These are phyloP conservation scores for Chernovozyma sophiae-reginae DNA, from an alignment of 1,139 yeast species.

Conservation along the genomic window DNA sequence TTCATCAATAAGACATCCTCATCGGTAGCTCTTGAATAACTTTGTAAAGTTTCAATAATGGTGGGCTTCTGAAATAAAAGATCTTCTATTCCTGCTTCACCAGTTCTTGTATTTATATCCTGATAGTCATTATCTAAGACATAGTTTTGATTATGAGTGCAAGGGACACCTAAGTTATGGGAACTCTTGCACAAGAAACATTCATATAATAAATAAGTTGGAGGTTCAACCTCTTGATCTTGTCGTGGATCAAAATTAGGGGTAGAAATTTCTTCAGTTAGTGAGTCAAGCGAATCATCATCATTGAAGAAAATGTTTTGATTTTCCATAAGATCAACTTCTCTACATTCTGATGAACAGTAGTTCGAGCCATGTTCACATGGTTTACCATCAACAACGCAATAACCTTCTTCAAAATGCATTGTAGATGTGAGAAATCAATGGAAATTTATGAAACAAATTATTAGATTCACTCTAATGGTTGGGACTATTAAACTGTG, in stretches of 20 bases:
- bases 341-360: slow-evolving; percentile 7
- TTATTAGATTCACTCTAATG: no score
- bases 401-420: slow-evolving; percentile 5
- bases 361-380: slow-evolving; percentile 8
- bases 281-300: slow-evolving; percentile 9
- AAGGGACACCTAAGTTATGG: slow-evolving; percentile 11
- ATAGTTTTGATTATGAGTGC: slow-evolving; percentile 11
- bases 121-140: slow-evolving; percentile 2
- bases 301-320: slow-evolving; percentile 10
- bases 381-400: slow-evolving; percentile 12
- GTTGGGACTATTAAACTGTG: no score
- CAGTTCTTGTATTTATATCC: background rate
- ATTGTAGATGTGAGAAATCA: no score
- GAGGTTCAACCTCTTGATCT: slow-evolving; percentile 8
- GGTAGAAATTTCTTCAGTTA: slow-evolving; percentile 6
- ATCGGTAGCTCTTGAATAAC: slow-evolving; percentile 7
- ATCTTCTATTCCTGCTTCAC: background rate
- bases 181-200: slow-evolving; percentile 17
- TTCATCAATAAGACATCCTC: slow-evolving; percentile 9
- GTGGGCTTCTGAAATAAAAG: slow-evolving; percentile 1
- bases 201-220: slow-evolving; percentile 15
- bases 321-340: slow-evolving; percentile 10
- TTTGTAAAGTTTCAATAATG: slow-evolving; percentile 5
- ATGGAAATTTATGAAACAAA: no score
- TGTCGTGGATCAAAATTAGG: slow-evolving; percentile 7